phyloP scores from a whole-genome alignment of 2,329 filamentous ascomycete genomes.

The Xylaria multiplex region DNA sequence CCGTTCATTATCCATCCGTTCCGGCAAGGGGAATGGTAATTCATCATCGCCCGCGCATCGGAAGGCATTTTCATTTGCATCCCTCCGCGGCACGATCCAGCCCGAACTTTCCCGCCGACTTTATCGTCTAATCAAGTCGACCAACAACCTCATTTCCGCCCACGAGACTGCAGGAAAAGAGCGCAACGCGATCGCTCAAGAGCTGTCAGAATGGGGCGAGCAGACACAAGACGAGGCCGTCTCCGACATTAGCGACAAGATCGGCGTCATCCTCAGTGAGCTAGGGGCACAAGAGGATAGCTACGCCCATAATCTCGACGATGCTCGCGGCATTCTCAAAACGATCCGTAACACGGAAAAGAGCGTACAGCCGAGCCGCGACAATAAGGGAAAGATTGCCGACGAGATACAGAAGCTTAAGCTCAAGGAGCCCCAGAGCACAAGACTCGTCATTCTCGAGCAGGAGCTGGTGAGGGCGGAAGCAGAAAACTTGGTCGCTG shows the following conservation, averaged over 20 bases:
- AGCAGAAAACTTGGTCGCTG: conserved; percentile 93
- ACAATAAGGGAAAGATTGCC: conserved; percentile 85
- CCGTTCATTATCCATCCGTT: conserved; percentile 48
- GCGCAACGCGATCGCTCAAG: conserved; percentile 83
- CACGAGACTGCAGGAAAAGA: conserved; percentile 88
- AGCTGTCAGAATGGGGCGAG: conserved; percentile 97
- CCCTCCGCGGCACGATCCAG: conserved; percentile 84
- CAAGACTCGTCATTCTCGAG: conserved; percentile 84
- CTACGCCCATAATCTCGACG: conserved; percentile 88
- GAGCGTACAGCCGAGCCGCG: conserved; percentile 91
- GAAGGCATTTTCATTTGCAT: conserved; percentile 85
- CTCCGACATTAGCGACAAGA: conserved; percentile 92
- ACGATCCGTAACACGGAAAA: conserved; percentile 94
- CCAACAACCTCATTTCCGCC: conserved; percentile 86
- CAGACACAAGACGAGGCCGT: conserved; percentile 86
- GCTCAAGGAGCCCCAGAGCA: conserved; percentile 87
- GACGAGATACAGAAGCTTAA: conserved; percentile 94
- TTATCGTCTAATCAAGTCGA: conserved; percentile 91
- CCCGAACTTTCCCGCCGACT: conserved; percentile 90
- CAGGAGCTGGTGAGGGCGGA: conserved; percentile 97
- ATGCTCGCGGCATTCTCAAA: conserved; percentile 84
- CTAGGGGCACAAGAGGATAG: conserved; percentile 92
- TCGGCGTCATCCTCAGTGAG: conserved; percentile 91
- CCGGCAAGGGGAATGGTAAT: conserved; percentile 52
- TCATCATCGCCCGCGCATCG: conserved; percentile 55